Conservation (phyloP, 2,329 filamentous ascomycete species). For the Penicillium sp. region DNA sequence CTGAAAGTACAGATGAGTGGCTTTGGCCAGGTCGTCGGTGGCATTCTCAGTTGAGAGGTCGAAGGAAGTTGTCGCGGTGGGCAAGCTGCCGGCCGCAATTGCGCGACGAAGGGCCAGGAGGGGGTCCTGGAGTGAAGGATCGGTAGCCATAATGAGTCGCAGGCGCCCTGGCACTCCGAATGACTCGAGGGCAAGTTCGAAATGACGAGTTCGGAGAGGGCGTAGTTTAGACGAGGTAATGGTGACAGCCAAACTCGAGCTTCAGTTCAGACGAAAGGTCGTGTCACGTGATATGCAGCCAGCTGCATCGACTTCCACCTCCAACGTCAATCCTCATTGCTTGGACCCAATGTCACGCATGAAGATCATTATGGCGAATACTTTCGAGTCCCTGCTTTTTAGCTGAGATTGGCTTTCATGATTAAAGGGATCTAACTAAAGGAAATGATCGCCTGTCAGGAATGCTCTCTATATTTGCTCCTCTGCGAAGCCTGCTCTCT, state of each 20-base stretch:
- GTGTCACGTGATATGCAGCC: slow-evolving; percentile 3
- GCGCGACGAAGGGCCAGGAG: slow-evolving; percentile 82
- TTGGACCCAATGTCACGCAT: neutral
- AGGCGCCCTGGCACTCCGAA: slow-evolving; percentile 8
- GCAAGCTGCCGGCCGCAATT: slow-evolving; percentile 72
- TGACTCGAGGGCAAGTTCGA: neutral
- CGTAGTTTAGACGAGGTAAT: neutral
- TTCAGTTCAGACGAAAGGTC: neutral
- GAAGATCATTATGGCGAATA: neutral
- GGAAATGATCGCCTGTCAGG: neutral
- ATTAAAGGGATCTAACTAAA: neutral
- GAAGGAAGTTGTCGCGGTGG: slow-evolving; percentile 74
- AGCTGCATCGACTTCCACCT: neutral
- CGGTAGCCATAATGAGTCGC: slow-evolving; percentile 55
- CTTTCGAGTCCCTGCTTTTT: neutral
- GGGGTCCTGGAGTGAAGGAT: slow-evolving; percentile 66
- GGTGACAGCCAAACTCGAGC: slow-evolving; percentile 1
- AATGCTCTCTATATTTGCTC: neutral
- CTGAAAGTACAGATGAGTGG: slow-evolving; percentile 79
- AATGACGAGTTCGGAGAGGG: neutral
- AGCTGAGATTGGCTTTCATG: neutral
- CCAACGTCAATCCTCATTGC: neutral
- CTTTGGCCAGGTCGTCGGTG: slow-evolving; percentile 69
- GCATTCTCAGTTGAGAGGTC: slow-evolving; percentile 66
- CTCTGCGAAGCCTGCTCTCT: neutral